Base-by-base conservation (phyloP, 2,329 filamentous ascomycete species). In the Aspergillus viridinutans region DNA sequence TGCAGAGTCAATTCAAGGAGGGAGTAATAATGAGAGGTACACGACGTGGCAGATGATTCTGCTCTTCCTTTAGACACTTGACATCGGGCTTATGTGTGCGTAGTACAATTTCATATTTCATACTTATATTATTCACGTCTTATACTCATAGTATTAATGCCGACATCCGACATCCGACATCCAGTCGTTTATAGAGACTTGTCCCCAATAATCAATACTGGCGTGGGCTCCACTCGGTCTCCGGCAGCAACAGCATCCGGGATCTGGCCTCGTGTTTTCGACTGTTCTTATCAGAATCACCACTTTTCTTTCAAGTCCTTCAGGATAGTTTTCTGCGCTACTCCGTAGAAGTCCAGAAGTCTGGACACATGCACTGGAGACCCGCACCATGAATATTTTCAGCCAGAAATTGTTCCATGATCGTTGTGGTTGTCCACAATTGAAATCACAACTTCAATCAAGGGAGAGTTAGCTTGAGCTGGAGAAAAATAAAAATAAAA, bases 211-310 rank as follows among this genome's bases (percentile, higher is more conserved):
- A 5, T 45, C 20, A 45, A 45, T 45, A 45, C 42, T 12, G 20
- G 42, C 5, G 21, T 32, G 50, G 21, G 23, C 54, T 59, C 58
- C 58, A 62, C 60, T 51, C 61, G 61, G 61, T 53, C 51, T 40
- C 52, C 61, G 59, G 61, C 59, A 52, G 49, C 57, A 49, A 54
- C 55, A 63, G 48, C 57, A 61, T 61, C 61, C 61, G 61, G 58
- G 57, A 61, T 61, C 61, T 61, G 54, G 57, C 56, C 53, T 58
- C 56, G 53, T 56, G 54, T 59, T 51, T 47, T 40, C 7, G 20
- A 25, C 26, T 14, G n/a, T 52, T 52, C 14, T 23, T n/a, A 23
- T 35, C 32, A 35, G 32, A 17, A 5, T 35, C 32, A 14, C 40
- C 35, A n/a, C 48, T 45, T 42, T 23, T 52, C 48, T n/a, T 29